Evolutionary conservation across 306 rosid species (phyloP), one percentile per base, ranked within the genome.

Genomic region (Quercus berberidifolia): DNA sequence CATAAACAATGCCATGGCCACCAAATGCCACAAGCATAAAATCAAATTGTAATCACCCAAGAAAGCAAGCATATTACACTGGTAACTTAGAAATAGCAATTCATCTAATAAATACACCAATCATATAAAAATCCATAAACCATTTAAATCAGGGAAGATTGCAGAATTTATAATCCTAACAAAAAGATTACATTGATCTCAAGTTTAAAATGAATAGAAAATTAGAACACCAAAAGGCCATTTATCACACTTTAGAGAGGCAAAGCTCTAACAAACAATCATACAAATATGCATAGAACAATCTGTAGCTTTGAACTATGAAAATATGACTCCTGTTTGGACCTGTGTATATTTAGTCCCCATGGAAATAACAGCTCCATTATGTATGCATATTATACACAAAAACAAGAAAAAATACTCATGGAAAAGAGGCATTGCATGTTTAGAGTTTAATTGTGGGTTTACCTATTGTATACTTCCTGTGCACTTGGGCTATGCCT

Each of bases 1-100:
- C 58, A 71, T 25, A 72, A 17, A 65, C 43, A 64, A 15, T 19
- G 43, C 57, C 20, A 43, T 49, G 74, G 43, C 21, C 65, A 59
- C 59, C 21, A 20, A 76, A 62, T 41, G 68, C 14, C 55, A 28
- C 74, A 60, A 69, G 55, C 72, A 51, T 71, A 62, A 51, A 80
- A 38, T 25, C 82, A 55, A 3, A 19, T 71, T 19, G 64, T 56
- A 74, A 55, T 71, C 58, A 55, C 33, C 49, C 6, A 60, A 54
- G n/a, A 69, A 72, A 51, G 38, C 71, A n/a, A 69, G 62, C 31
- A 55, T 56, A 46, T 58, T 43, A 75, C 49, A 75, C 51, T 30
- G 73, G 74, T 1, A 20, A 26, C 28, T 26, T 26, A 26, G 28
- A 26, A 26, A 26, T 26, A 1, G 28, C 28, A 23, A 70, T 21